Base-by-base conservation (phyloP, 1,284 basidiomycete species). In the Fistulina hepatica region DNA sequence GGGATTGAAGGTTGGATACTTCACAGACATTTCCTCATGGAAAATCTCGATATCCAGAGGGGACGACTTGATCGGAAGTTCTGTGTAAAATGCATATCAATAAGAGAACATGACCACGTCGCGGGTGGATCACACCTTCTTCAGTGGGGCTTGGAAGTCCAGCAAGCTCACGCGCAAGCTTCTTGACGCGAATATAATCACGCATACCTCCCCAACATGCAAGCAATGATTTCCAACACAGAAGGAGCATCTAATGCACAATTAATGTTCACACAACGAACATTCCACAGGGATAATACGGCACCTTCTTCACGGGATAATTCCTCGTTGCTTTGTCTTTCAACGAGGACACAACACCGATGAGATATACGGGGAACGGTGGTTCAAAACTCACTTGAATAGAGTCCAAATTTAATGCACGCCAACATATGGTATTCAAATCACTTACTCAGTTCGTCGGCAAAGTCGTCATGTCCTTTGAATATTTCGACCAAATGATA, bases 301-400 rank as follows among this genome's bases (percentile, higher is more conserved):
- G 24, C 44, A 86, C 89, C 73, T 95, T 95, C 63, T 95, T 97
- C 47, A 94, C 85, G 0, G 93, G 92, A 57, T 95, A 97, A 2
- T 91, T 91, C 54, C 89, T 93, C 4, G 91, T 85, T 51, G 84
- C 88, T 63, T 91, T 92, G 54, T 99, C 95, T 46, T 91, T 81
- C 35, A 98, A 64, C 21, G 81, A 79, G 13, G 92, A 82, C 7
- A 98, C 81, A 37, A 93, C 71, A 39, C 82, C 82, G 61, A 97
- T 88, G 13, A 98, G 68, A 56, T 92, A 93, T 12, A 95, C 80
- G 2, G 94, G 93, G 15, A 98, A 63, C 6, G 94, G 91, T 3
- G 94, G 93, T 37, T 95, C 89, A 59, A 97, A 71, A 48, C 83
- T 82, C 92, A 97, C 91, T 95, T 44, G 9, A 41, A 26, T 21